Evolutionary conservation across 1,284 basidiomycete genomes (phyloP), one percentile per base, ranked within the genome.

Genomic region (Cryptococcus sp.): DNA sequence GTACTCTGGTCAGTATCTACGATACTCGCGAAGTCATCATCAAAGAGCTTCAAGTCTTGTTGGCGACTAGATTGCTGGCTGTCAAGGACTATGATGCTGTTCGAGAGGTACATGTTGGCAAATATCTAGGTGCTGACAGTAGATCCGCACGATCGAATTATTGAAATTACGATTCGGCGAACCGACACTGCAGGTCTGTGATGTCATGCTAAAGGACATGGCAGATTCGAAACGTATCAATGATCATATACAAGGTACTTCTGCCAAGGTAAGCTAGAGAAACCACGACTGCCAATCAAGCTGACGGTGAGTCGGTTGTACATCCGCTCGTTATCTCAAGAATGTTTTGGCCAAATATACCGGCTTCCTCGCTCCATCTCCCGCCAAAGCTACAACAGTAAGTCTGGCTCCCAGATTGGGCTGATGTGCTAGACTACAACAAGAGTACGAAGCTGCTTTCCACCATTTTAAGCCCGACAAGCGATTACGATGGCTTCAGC

Each of bases 161-260:
- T 76, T 97, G 55, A 97, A 96, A 78, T 82, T 91, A 49, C 85
- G 92, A 3, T 97, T 97, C 63, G 92, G 92, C 19, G 92, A 97
- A 66, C 81, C 84, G 1, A 85, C 89, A 0, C 73, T 97, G 55
- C 89, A 92, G 69, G 86, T 91, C 1, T 94, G 91, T 78, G 92
- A 97, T 69, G 91, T 97, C 53, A 97, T 97, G 92, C 76, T 97
- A 66, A 87, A 85, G 66, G 92, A 97, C 72, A 87, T 97, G 83
- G 86, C 88, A 5, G 91, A 96, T 69, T 94, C 92, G 39, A 87
- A 85, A 62, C 82, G 90, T 37, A 88, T 86, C 48, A 87, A 97
- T 69, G 82, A 83, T 24, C 85, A 87, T 69, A 83, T 96, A 4
- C 89, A 93, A 63, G 80, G 84, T 0, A 83, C 87, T 63, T n/a